Evolutionary conservation across 345 rosid species (phyloP).

Genomic region (Hibiscus trionum): DNA sequence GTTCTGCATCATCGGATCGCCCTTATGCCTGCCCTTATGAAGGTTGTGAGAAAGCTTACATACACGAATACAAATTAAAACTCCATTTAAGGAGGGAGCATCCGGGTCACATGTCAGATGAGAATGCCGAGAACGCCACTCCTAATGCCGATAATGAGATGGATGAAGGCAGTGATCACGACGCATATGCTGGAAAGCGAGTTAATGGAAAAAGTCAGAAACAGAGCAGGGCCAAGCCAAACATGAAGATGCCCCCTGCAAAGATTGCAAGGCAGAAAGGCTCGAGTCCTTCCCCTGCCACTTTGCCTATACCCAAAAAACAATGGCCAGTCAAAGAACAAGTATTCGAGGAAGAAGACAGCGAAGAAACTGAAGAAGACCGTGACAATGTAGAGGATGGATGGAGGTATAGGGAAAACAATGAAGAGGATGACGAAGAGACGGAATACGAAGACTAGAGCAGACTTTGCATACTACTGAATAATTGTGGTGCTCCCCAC

Average conservation of each 20-base stretch:
- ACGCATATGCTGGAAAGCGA: conserved; percentile 50
- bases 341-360: conserved; percentile 63
- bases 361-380: conserved; percentile 88
- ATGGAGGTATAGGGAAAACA: conserved; percentile 63
- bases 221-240: conserved; percentile 57
- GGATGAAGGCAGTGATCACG: conserved; percentile 88
- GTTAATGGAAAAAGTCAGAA: conserved; percentile 55
- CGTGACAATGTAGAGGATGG: conserved; percentile 76
- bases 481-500: neutral
- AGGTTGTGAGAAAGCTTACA: conserved; percentile 88
- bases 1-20: conserved; percentile 66
- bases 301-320: conserved; percentile 39
- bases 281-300: conserved; percentile 48
- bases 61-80: conserved; percentile 95
- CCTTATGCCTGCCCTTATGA: conserved; percentile 91
- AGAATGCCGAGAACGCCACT: conserved; percentile 52
- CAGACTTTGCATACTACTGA: neutral
- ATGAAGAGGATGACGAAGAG: conserved; percentile 86
- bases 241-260: conserved; percentile 55
- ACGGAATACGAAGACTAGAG: conserved; percentile 81
- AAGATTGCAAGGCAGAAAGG: conserved; percentile 51
- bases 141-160: conserved; percentile 47
- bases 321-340: conserved; percentile 63
- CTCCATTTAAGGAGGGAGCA: conserved; percentile 92
- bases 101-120: conserved; percentile 72